Evolutionary conservation across 306 rosid species (phyloP).

Genomic region (Rubus parviflorus): DNA sequence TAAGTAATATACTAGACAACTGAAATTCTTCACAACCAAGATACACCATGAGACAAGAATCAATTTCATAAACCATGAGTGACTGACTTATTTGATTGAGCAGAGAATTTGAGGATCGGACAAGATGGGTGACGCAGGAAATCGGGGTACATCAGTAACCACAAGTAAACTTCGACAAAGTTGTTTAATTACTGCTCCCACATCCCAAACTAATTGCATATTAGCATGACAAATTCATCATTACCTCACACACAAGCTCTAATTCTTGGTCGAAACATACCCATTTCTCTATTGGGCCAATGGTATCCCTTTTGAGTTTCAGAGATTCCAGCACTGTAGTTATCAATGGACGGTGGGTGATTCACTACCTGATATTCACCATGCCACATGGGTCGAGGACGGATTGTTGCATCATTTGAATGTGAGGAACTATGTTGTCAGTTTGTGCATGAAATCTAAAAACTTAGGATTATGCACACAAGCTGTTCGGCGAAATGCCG

Average conservation of each 20-base stretch:
- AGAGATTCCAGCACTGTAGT: slow-evolving; percentile 21
- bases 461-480: slow-evolving; percentile 45
- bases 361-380: slow-evolving; percentile 37
- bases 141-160: neutral
- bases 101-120: too few relatives aligned
- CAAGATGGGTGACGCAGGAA: too few relatives aligned
- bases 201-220: neutral
- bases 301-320: slow-evolving; percentile 4
- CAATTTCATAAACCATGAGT: too few relatives aligned
- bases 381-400: slow-evolving; percentile 52
- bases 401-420: slow-evolving; percentile 42
- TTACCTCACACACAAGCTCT: neutral
- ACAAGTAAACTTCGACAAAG: neutral
- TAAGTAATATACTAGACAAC: too few relatives aligned
- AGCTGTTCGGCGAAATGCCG: slow-evolving; percentile 70
- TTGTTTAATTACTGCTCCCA: neutral
- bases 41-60: too few relatives aligned
- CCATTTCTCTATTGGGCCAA: neutral
- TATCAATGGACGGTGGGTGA: slow-evolving; percentile 17
- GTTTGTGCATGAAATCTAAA: slow-evolving; percentile 42
- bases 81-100: too few relatives aligned
- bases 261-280: slow-evolving; percentile 15
- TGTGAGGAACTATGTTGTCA: slow-evolving; percentile 45
- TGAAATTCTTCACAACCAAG: too few relatives aligned
- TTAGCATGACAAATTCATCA: too few relatives aligned